Percentiles rank a stretch among this genome's conserved stretches.
Conservation (phyloP, 2,329 filamentous ascomycete genomes). For the Akanthomyces uredinophilus region DNA sequence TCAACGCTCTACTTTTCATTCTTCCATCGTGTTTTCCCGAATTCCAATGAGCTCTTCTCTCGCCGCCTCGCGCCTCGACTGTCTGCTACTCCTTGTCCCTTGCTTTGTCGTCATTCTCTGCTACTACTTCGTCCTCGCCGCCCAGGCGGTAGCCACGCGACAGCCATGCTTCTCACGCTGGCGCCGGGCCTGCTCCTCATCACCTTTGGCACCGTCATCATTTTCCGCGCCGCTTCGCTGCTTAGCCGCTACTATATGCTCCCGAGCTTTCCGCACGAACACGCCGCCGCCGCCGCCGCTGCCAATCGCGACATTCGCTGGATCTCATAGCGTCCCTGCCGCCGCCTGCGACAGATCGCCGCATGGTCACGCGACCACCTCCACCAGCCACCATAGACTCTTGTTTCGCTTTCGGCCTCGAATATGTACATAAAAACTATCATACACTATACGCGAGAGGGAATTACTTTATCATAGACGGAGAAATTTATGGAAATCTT, state of each 20-base stretch:
- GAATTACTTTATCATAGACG: background rate
- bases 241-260: slow-evolving; percentile 11
- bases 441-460: background rate
- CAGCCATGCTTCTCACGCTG: slow-evolving; percentile 15
- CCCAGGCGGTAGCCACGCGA: background rate
- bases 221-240: slow-evolving; percentile 12
- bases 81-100: background rate
- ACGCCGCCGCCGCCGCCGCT: background rate
- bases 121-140: background rate
- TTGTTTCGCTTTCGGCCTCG: background rate
- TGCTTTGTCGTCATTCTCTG: background rate
- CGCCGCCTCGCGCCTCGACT: background rate
- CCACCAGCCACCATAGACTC: slow-evolving; percentile 4
- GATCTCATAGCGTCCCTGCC: slow-evolving; percentile 1
- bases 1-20: background rate
- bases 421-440: background rate
- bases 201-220: slow-evolving; percentile 11
- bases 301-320: slow-evolving; percentile 11
- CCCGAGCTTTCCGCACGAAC: slow-evolving; percentile 11
- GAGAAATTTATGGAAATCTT: background rate
- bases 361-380: slow-evolving; percentile 8
- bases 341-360: background rate
- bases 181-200: slow-evolving; percentile 11
- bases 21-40: background rate
- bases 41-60: background rate